Evolutionary conservation across 2,329 filamentous ascomycete species (phyloP).

Genomic region (Penicillium sp.): DNA sequence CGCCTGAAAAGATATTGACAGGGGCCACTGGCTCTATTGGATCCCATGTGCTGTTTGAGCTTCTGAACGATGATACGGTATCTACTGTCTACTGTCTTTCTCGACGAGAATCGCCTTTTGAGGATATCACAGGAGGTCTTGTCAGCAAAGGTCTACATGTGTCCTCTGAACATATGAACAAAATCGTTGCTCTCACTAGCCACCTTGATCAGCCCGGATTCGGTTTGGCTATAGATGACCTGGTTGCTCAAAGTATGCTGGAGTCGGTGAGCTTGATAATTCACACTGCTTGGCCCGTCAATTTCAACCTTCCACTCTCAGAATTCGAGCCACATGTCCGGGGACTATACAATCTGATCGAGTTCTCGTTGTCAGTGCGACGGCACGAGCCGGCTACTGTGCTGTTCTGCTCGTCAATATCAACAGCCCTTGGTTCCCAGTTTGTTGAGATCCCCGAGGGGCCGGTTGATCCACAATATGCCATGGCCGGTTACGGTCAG

Average conservation of each 20-base stretch:
- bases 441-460: slow-evolving; percentile 18
- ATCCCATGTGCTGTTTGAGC: slow-evolving; percentile 41
- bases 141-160: slow-evolving; percentile 21
- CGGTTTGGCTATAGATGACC: slow-evolving; percentile 37
- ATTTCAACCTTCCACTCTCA: slow-evolving; percentile 54
- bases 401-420: slow-evolving; percentile 56
- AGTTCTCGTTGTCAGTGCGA: slow-evolving; percentile 46
- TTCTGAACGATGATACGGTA: slow-evolving; percentile 40
- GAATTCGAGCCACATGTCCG: slow-evolving; percentile 52
- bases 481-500: slow-evolving; percentile 36
- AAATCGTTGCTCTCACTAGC: slow-evolving; percentile 44
- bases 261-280: slow-evolving; percentile 49
- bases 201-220: slow-evolving; percentile 44
- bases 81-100: slow-evolving; percentile 42
- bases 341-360: slow-evolving; percentile 49
- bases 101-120: slow-evolving; percentile 25
- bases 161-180: slow-evolving; percentile 28
- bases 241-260: slow-evolving; percentile 42
- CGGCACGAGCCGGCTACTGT: slow-evolving; percentile 37
- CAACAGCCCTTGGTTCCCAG: slow-evolving; percentile 34
- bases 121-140: slow-evolving; percentile 26
- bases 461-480: slow-evolving; percentile 14
- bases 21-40: slow-evolving; percentile 50
- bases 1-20: slow-evolving; percentile 35
- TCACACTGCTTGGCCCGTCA: slow-evolving; percentile 59